Base-by-base conservation (phyloP, 139 green algal species). In the Chlorokybus atmophyticus region DNA sequence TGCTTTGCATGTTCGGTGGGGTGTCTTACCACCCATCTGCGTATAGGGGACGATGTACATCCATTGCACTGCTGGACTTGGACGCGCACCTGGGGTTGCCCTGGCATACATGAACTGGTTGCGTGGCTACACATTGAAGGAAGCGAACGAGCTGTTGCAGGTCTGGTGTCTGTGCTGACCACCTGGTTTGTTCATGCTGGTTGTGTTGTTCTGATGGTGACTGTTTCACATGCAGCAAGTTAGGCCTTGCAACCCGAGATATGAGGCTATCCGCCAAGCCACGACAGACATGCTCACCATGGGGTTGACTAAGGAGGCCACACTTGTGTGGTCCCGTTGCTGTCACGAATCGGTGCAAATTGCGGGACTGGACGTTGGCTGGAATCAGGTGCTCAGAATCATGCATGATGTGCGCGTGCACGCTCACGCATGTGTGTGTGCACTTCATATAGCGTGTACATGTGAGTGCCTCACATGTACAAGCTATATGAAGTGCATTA, bases 31-130 rank as follows among this genome's bases (percentile, higher is more conserved):
- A n/a, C n/a, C n/a, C n/a, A n/a, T n/a, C n/a, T n/a, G n/a, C n/a
- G n/a, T n/a, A n/a, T n/a, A n/a, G n/a, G n/a, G n/a, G n/a, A n/a
- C n/a, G n/a, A n/a, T 80, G 3, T 96, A 96, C 68, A 83, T 96
- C 47, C 88, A 96, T 74, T 96, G 88, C 63, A 96, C 88, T 26
- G 87, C 86, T 77, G 87, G 87, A 21, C 67, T 96, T 62, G 88
- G 88, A 0, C 76, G 88, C 2, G 88, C 88, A 1, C 88, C 88
- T 8, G 88, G 81, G 24, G 79, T 82, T 2, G 88, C 88, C 0
- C 70, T 95, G 48, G 85, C 83, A 5, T 93, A 87, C 74, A 91
- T 93, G 82, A 84, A 80, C 71, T 94, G 85, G 87, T 68, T 86
- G 40, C 75, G 82, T 4, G 84, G 78, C 41, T 69, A 81, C 21